phyloP scores from a whole-genome alignment of 768 basidiomycete genomes.

The Sarcodon aspratus region DNA sequence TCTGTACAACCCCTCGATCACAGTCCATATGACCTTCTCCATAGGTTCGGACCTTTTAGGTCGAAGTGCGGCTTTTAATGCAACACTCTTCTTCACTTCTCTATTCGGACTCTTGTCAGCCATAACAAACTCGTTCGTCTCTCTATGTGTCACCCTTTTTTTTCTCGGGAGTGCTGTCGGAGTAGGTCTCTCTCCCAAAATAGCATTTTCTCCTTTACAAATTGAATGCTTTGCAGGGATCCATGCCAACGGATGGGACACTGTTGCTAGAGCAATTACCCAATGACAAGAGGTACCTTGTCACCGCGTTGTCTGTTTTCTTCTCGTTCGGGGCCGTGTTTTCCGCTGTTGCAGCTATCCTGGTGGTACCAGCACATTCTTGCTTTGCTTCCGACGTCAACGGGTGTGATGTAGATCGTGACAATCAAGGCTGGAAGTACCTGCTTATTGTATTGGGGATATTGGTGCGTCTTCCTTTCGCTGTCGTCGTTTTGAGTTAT shows the following conservation, averaged over 20 bases:
- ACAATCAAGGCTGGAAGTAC: constrained; percentile 87
- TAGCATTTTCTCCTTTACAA: neutral
- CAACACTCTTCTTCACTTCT: constrained; percentile 83
- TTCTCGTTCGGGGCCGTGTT: constrained; percentile 90
- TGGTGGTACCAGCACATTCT: constrained; percentile 49
- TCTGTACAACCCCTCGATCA: neutral
- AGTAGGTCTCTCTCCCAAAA: constrained; percentile 31
- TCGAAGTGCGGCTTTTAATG: constrained; percentile 83
- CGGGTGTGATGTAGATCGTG: constrained; percentile 51
- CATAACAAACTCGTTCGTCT: constrained; percentile 53
- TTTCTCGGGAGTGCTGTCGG: constrained; percentile 90
- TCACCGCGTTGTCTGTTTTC: constrained; percentile 89
- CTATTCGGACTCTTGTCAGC: constrained; percentile 79
- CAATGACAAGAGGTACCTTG: constrained; percentile 80
- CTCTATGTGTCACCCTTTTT: constrained; percentile 72
- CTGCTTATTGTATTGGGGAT: constrained; percentile 68
- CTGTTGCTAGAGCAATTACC: constrained; percentile 90
- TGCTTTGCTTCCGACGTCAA: neutral
- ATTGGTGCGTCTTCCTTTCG: constrained; percentile 46
- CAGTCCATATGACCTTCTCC: neutral
- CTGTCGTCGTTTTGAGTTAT: neutral
- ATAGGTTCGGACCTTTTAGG: constrained; percentile 81
- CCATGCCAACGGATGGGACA: constrained; percentile 96
- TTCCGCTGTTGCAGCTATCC: constrained; percentile 66
- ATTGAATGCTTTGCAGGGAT: constrained; percentile 38